phyloP scores from a whole-genome alignment of 2,329 filamentous ascomycete genomes.

The Aspergillus fumigatus region DNA sequence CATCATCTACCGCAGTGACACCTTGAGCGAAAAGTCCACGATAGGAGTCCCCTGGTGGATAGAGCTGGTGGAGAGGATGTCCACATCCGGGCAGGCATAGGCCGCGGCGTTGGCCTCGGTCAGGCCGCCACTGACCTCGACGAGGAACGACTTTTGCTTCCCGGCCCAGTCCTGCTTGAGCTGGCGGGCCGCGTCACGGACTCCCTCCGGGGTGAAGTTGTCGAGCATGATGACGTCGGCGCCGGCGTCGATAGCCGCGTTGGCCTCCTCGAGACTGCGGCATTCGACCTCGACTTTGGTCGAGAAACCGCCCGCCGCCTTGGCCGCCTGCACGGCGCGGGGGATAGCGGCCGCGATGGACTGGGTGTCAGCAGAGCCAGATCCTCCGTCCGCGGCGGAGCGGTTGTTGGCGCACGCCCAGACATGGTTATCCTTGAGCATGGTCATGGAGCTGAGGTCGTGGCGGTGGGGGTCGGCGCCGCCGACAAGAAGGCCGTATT shows the following conservation, averaged over 20 bases:
- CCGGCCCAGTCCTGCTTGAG: constrained; percentile 76
- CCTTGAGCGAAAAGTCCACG: constrained; percentile 94
- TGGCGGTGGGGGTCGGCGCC: constrained; percentile 89
- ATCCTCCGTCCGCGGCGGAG: constrained; percentile 18
- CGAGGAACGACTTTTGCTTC: constrained; percentile 66
- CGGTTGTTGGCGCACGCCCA: constrained; percentile 67
- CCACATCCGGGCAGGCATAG: constrained; percentile 74
- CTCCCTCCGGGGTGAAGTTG: constrained; percentile 79
- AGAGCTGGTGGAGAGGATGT: constrained; percentile 92
- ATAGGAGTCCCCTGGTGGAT: constrained; percentile 95
- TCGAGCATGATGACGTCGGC: constrained; percentile 97
- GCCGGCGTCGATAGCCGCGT: constrained; percentile 84
- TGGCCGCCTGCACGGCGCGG: constrained; percentile 77
- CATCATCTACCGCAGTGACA: constrained; percentile 42
- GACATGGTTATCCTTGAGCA: constrained; percentile 99
- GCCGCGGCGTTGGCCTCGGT: constrained; percentile 75
- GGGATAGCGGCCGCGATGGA: constrained; percentile 63
- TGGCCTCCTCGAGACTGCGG: constrained; percentile 78
- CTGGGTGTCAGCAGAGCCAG: constrained; percentile 5
- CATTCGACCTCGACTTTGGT: constrained; percentile 97
- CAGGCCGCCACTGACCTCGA: constrained; percentile 90
- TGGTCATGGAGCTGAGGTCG: constrained; percentile 90
- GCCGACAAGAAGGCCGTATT: constrained; percentile 94
- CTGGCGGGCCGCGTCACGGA: constrained; percentile 67
- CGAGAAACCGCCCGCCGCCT: constrained; percentile 78